Conservation (phyloP, 2,329 filamentous ascomycete species). For the Drechslerella coelobrocha region DNA sequence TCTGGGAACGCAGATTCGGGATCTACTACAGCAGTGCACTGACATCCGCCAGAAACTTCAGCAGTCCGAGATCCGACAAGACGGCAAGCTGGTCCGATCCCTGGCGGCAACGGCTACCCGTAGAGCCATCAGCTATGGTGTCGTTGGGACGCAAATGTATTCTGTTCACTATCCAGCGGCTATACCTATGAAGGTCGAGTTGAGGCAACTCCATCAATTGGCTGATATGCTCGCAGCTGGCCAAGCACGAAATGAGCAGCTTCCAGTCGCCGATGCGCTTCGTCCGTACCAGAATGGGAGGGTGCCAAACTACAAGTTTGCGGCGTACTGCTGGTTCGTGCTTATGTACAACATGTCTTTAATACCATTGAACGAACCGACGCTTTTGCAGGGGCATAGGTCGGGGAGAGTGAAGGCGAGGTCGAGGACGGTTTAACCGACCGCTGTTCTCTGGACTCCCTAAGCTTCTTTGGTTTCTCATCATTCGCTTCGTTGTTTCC, state of each 20-base stretch:
- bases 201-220: constrained; percentile 37
- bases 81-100: constrained; percentile 21
- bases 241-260: constrained; percentile 1
- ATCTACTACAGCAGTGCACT: constrained; percentile 40
- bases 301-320: constrained; percentile 35
- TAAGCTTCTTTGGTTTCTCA: constrained; percentile 3
- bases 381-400: constrained; percentile 14
- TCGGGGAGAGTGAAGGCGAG: constrained; percentile 23
- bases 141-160: background rate
- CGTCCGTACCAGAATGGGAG: constrained; percentile 42
- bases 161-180: constrained; percentile 14
- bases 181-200: constrained; percentile 42
- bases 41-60: constrained; percentile 33
- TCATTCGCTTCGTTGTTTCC: constrained; percentile 6
- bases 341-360: constrained; percentile 47
- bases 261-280: constrained; percentile 13
- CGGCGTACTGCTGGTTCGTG: constrained; percentile 42
- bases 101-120: constrained; percentile 7
- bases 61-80: constrained; percentile 9
- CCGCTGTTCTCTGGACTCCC: background rate
- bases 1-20: constrained; percentile 41
- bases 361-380: constrained; percentile 1
- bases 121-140: constrained; percentile 26
- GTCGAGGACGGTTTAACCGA: constrained; percentile 26
- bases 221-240: constrained; percentile 23